Evolutionary conservation across 2,329 filamentous ascomycete genomes (phyloP).

Genomic region (Colletotrichum euphorbiae): DNA sequence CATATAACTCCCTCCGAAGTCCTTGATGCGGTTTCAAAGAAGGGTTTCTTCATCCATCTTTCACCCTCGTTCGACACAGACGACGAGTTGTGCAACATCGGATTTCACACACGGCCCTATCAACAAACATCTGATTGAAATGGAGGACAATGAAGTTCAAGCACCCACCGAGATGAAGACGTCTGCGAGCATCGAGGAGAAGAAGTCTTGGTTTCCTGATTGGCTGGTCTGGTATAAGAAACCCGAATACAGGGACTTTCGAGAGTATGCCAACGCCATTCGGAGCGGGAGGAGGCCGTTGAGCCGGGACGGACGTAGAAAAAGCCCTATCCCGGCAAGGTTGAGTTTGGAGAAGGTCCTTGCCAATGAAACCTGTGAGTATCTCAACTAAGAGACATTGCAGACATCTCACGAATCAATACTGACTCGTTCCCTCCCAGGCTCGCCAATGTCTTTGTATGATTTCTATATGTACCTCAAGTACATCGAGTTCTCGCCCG

Average conservation of each 20-base stretch:
- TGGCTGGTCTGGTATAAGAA: slow-evolving; percentile 63
- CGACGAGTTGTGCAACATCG: neutral
- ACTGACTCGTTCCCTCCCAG: slow-evolving; percentile 41
- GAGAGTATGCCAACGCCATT: slow-evolving; percentile 55
- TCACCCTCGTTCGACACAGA: neutral
- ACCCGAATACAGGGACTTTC: slow-evolving; percentile 61
- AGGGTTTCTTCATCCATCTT: neutral
- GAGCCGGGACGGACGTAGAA: slow-evolving; percentile 51
- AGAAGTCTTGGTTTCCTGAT: slow-evolving; percentile 39
- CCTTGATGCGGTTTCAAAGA: neutral
- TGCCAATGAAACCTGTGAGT: slow-evolving; percentile 58
- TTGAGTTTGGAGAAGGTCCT: slow-evolving; percentile 59
- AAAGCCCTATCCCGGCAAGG: slow-evolving; percentile 52
- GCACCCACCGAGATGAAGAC: neutral
- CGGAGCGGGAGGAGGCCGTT: slow-evolving; percentile 50
- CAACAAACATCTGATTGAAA: neutral
- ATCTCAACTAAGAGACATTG: neutral
- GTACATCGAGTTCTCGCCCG: slow-evolving; percentile 60
- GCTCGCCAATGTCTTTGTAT: slow-evolving; percentile 61
- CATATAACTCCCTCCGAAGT: slow-evolving; percentile 25
- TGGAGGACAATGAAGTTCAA: neutral
- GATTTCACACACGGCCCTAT: neutral
- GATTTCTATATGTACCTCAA: slow-evolving; percentile 65
- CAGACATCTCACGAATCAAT: neutral
- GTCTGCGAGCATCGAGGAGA: neutral